phyloP scores from a whole-genome alignment of 2,329 filamentous ascomycete genomes.

The Diatrype stigma region DNA sequence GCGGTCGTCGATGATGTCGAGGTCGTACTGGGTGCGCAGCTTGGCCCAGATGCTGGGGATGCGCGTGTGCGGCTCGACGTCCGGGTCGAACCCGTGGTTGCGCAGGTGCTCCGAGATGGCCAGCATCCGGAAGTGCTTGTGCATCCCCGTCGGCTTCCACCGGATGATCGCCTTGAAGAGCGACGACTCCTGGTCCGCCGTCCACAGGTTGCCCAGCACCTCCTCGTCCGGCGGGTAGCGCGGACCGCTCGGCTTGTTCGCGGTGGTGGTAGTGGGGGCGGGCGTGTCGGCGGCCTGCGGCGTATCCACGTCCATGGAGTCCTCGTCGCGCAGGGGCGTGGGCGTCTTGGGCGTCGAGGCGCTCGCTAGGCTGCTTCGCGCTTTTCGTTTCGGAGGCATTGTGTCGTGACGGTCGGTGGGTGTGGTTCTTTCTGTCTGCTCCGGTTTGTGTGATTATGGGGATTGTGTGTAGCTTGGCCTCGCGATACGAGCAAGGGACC shows the following conservation, averaged over 20 bases:
- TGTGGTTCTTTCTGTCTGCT: not conserved
- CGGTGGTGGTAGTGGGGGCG: conserved; percentile 28
- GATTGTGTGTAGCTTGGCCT: too few relatives aligned
- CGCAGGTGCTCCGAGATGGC: conserved; percentile 76
- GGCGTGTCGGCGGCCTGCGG: conserved; percentile 47
- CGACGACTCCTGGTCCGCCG: conserved; percentile 89
- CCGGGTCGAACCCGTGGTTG: conserved; percentile 73
- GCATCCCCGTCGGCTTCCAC: conserved; percentile 89
- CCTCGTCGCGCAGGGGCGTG: conserved; percentile 49
- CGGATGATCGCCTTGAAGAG: conserved; percentile 89
- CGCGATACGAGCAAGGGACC: too few relatives aligned
- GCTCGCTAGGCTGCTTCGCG: conserved; percentile 49
- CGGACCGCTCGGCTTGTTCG: conserved; percentile 38
- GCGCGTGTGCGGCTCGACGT: conserved; percentile 70
- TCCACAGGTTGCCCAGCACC: conserved; percentile 71
- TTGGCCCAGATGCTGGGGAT: conserved; percentile 93
- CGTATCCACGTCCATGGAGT: conserved; percentile 57
- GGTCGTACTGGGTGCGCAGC: conserved; percentile 76
- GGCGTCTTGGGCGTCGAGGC: conserved; percentile 50
- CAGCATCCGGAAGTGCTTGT: conserved; percentile 91
- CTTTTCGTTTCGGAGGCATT: conserved; percentile 71
- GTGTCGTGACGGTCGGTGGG: conserved; percentile 8
- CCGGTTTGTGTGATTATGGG: not conserved
- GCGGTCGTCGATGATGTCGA: conserved; percentile 80
- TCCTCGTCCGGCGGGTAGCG: conserved; percentile 35